Conservation (phyloP, 1,139 yeast species). For the Geotrichum macrosporum region DNA sequence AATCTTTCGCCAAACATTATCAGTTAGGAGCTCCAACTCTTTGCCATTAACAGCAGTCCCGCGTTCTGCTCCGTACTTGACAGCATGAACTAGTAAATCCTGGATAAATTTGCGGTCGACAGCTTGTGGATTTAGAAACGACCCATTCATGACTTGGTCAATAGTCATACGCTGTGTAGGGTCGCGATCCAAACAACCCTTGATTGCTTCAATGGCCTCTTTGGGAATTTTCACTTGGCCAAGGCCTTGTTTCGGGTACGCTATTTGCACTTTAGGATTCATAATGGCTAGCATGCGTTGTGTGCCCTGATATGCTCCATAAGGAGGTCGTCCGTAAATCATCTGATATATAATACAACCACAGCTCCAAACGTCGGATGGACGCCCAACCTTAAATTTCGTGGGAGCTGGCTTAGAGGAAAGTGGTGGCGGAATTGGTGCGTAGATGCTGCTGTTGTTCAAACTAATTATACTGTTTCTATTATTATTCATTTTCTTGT, state of each 20-base stretch:
- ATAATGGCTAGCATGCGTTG: constrained; percentile 80
- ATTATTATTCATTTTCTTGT: constrained; percentile 8
- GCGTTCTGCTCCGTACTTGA: constrained; percentile 56
- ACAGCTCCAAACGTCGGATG: constrained; percentile 98
- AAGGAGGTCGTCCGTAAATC: constrained; percentile 92
- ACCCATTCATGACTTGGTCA: constrained; percentile 53
- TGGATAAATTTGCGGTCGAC: constrained; percentile 64
- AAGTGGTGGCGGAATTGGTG: constrained; percentile 14
- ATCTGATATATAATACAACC: constrained; percentile 95
- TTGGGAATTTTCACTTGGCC: constrained; percentile 64
- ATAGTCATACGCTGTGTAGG: constrained; percentile 68
- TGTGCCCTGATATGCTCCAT: constrained; percentile 73
- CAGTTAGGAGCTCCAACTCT: constrained; percentile 46
- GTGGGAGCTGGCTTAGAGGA: constrained; percentile 29
- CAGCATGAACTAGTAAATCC: constrained; percentile 72
- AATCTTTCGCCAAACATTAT: constrained; percentile 48
- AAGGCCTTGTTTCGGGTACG: constrained; percentile 58
- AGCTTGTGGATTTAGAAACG: constrained; percentile 69
- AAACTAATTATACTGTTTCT: constrained; percentile 19
- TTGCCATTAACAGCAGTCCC: constrained; percentile 41
- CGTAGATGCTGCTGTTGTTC: constrained; percentile 18
- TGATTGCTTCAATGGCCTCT: constrained; percentile 67
- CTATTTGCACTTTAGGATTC: constrained; percentile 72
- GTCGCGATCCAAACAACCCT: constrained; percentile 66
- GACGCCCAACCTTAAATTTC: constrained; percentile 77